Evolutionary conservation across 768 basidiomycete genomes (phyloP), one percentile per base, ranked within the genome.

Genomic region (Termitomyces sp.): DNA sequence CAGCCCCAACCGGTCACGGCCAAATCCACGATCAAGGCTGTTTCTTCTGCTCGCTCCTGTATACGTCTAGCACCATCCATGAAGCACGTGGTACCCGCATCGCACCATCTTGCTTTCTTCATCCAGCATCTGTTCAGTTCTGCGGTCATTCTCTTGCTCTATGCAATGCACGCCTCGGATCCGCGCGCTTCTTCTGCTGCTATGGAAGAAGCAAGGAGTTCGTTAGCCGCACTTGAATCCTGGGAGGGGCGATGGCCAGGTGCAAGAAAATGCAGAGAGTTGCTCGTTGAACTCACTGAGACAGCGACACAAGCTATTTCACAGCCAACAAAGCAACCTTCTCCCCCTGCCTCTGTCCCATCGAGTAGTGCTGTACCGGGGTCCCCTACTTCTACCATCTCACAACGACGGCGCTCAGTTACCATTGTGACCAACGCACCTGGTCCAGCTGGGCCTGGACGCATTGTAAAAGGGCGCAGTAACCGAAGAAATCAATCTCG

Each of bases 171-270:
- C 68, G 82, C 85, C 5, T 66, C 84, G 2, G 91, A 93, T 53
- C 67, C 79, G 11, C 78, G 81, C 42, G 82, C 83, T 41, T 82
- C 85, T n/a, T 68, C 77, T 29, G 78, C 84, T 12, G 91, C 92
- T 12, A 86, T 93, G 85, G 88, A 90, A 7, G 92, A 94, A 74
- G 91, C 87, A 8, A 85, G 80, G 69, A 85, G 83, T 56, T 85
- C 89, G 37, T 71, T 94, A 37, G 67, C 72, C 27, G 86, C 90
- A 25, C 74, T 94, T 54, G 86, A 86, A 66, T 83, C 84, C 6
- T 91, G 90, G 86, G 92, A 92, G 68, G 89, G 89, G 1, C 79
- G 82, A 55, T 94, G 92, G 92, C 92, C 92, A 21, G 92, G 92
- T 16, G 91, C 90, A 59, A 81, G 84, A 41, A 93, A 93, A 70